Conservation (phyloP, 805 yeast genomes). For the Yarrowia yakushimensis region DNA sequence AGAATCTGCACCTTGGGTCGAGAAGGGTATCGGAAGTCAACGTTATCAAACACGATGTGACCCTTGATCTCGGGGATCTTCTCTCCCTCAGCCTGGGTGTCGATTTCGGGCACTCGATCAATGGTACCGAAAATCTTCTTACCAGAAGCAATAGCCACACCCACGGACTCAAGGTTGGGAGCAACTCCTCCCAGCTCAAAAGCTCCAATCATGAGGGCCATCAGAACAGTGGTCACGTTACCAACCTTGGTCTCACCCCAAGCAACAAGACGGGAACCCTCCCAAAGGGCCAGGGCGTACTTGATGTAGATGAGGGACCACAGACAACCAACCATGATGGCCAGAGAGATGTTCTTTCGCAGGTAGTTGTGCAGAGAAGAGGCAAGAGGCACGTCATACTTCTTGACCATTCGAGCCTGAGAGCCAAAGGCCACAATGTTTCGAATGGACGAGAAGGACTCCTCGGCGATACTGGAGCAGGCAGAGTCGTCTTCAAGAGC, state of each 20-base stretch:
- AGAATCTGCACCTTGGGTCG: constrained; percentile 79
- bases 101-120: constrained; percentile 43
- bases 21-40: constrained; percentile 79
- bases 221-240: constrained; percentile 38
- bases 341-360: constrained; percentile 35
- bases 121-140: constrained; percentile 43
- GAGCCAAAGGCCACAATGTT: constrained; percentile 44
- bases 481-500: constrained; percentile 33
- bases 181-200: constrained; percentile 43
- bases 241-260: constrained; percentile 38
- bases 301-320: constrained; percentile 40
- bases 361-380: constrained; percentile 33
- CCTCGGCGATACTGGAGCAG: constrained; percentile 44
- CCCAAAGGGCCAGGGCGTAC: constrained; percentile 45
- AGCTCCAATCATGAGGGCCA: constrained; percentile 45
- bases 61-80: constrained; percentile 43
- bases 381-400: constrained; percentile 36
- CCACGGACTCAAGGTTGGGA: constrained; percentile 41
- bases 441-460: constrained; percentile 42
- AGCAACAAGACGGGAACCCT: constrained; percentile 42
- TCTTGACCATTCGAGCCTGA: constrained; percentile 38
- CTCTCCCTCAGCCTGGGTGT: constrained; percentile 36
- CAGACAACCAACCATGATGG: constrained; percentile 40
- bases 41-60: constrained; percentile 77
- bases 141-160: constrained; percentile 43